Evolutionary conservation across 352 stramenopile species (phyloP), one percentile per base, ranked within the genome.

Genomic region (Blastocystis sp.): DNA sequence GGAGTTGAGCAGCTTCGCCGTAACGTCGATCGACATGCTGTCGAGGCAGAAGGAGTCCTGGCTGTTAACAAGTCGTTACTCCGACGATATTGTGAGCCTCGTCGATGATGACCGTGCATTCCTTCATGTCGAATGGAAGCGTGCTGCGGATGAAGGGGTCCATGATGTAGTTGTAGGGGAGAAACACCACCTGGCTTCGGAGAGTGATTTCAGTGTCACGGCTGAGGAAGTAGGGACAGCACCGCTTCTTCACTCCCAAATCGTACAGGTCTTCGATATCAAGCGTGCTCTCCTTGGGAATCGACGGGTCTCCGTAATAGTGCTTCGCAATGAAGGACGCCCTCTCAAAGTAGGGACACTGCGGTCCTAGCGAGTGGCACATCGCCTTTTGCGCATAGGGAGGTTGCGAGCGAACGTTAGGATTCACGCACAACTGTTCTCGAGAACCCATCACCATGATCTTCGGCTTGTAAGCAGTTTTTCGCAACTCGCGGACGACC

Each of bases 141-240:
- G 27, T 59, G 11, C 53, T 40, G 14, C 92, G 91, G 4, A 92
- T 91, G 49, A 92, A 75, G 18, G 94, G 92, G 87, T 99, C 96
- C 88, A 99, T 96, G 0, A 99, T 90, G 88, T 99, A 99, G 89
- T 99, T 99, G 91, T 99, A 99, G 0, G 97, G 97, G 76, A 98
- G 93, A 75, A 99, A 95, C 34, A 99, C 89, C 77, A 99, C 92
- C 84, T 99, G 93, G 8, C 96, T 94, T 63, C 96, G 89, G 1
- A 93, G 89, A 6, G 97, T 87, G 72, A 95, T 93, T 9, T 27
- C 61, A 21, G 90, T 69, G 27, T 91, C 92, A 34, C 96, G 90
- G 3, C 91, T 96, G 59, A 97, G 89, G 88, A 97, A 99, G 88
- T 98, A 99, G 1, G 96, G 96, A 84, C 96, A 99, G 46, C 97